Conservation (phyloP, 2,329 filamentous ascomycete species). For the Curvularia sp. region DNA sequence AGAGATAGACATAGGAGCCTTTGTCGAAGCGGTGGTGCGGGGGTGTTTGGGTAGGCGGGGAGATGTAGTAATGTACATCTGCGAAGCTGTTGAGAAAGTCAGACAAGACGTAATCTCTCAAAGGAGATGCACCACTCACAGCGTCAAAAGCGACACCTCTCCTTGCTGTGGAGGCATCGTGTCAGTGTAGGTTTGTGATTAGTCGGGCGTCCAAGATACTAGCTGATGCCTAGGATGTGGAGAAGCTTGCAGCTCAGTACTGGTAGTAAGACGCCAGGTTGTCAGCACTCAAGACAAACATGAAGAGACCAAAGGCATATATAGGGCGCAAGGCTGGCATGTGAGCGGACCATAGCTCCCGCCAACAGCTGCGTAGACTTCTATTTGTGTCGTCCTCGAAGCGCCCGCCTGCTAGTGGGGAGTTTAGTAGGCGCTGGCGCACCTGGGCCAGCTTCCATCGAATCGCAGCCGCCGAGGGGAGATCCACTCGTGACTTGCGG, state of each 20-base stretch:
- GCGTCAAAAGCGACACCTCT: conserved; percentile 56
- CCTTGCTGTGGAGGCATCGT: conserved; percentile 58
- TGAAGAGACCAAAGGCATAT: conserved; percentile 25
- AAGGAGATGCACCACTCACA: conserved; percentile 48
- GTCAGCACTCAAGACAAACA: conserved; percentile 25
- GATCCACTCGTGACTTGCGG: conserved; percentile 36
- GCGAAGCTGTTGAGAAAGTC: conserved; percentile 65
- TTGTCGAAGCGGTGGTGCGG: conserved; percentile 83
- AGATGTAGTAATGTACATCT: conserved; percentile 81
- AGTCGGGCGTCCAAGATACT: conserved; percentile 21
- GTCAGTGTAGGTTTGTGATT: conserved; percentile 18
- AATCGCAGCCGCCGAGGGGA: conserved; percentile 21
- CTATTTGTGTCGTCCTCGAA: conserved; percentile 48
- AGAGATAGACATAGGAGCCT: conserved; percentile 80
- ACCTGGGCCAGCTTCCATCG: conserved; percentile 26
- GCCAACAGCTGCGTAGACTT: conserved; percentile 32
- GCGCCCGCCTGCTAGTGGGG: conserved; percentile 39
- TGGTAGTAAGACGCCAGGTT: conserved; percentile 10
- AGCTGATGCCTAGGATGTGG: conserved; percentile 13
- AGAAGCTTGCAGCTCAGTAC: conserved; percentile 8
- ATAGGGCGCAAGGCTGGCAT: conserved; percentile 25
- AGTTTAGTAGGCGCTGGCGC: conserved; percentile 25
- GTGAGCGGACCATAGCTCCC: conserved; percentile 21
- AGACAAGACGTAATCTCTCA: conserved; percentile 13
- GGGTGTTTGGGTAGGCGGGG: conserved; percentile 69